Evolutionary conservation across 306 rosid species (phyloP).

Genomic region (Vigna trinervia): DNA sequence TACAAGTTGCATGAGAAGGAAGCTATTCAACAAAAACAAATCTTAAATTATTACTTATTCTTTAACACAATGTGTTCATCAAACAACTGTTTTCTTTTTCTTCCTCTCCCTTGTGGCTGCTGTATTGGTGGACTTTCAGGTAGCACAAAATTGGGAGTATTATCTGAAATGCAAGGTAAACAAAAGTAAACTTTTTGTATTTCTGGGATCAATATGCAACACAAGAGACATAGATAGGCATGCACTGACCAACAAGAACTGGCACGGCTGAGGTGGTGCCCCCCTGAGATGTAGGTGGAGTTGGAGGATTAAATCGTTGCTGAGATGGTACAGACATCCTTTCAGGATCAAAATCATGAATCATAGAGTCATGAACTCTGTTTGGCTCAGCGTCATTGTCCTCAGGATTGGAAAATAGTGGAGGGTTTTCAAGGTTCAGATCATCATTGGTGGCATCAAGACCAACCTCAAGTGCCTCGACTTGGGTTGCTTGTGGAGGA

Average conservation of each 20-base stretch:
- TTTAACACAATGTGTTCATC: slow-evolving; percentile 76
- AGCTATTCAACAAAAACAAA: slow-evolving; percentile 30
- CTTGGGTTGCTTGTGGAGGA: slow-evolving; percentile 38
- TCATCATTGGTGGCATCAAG: slow-evolving; percentile 51
- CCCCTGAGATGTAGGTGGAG: slow-evolving; percentile 59
- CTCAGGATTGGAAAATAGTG: not conserved
- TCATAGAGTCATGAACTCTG: slow-evolving; percentile 28
- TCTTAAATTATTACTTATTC: slow-evolving; percentile 61
- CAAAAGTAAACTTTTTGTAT: not conserved
- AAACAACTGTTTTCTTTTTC: slow-evolving; percentile 73
- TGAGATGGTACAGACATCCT: slow-evolving; percentile 43
- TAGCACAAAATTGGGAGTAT: slow-evolving; percentile 41
- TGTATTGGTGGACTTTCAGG: slow-evolving; percentile 59
- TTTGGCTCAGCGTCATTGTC: slow-evolving; percentile 42
- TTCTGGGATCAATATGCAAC: slow-evolving; percentile 16
- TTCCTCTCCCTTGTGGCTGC: slow-evolving; percentile 63
- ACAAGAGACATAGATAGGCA: not conserved
- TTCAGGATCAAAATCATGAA: slow-evolving; percentile 45
- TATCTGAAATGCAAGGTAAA: slow-evolving; percentile 48
- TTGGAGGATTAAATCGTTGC: slow-evolving; percentile 49
- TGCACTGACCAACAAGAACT: slow-evolving; percentile 51
- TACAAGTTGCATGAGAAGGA: slow-evolving; percentile 36
- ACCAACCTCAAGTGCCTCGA: slow-evolving; percentile 49
- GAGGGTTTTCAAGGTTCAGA: slow-evolving; percentile 46
- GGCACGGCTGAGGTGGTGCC: slow-evolving; percentile 40